phyloP scores from a whole-genome alignment of 2,329 filamentous ascomycete species.

The Tolypocladium sp. region DNA sequence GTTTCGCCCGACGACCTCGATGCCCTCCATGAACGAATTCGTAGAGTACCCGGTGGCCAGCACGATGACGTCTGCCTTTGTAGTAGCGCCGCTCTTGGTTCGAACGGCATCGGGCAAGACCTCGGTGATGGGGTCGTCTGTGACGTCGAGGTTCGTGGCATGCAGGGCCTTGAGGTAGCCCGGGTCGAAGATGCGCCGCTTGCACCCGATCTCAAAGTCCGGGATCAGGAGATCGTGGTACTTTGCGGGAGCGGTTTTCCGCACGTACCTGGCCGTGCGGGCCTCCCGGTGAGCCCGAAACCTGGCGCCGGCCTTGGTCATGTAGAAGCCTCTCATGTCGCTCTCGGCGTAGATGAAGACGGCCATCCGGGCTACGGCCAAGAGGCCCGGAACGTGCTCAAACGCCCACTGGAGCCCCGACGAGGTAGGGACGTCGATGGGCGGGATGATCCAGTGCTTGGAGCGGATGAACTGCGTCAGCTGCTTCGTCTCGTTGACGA shows the following conservation, averaged over 20 bases:
- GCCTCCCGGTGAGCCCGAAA: slow-evolving; percentile 27
- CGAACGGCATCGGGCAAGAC: slow-evolving; percentile 32
- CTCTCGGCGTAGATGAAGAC: slow-evolving; percentile 29
- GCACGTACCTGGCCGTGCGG: slow-evolving; percentile 29
- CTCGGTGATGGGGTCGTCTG: slow-evolving; percentile 36
- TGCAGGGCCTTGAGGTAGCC: slow-evolving; percentile 45
- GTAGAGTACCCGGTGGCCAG: slow-evolving; percentile 54
- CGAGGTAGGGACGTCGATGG: slow-evolving; percentile 14
- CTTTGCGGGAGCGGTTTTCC: slow-evolving; percentile 40
- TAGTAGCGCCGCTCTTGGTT: slow-evolving; percentile 26
- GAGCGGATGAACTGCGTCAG: slow-evolving; percentile 32
- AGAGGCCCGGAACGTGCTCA: slow-evolving; percentile 35
- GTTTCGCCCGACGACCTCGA: slow-evolving; percentile 41
- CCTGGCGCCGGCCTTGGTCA: slow-evolving; percentile 23
- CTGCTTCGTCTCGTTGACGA: slow-evolving; percentile 22
- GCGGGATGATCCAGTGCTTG: slow-evolving; percentile 32
- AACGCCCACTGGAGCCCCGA: slow-evolving; percentile 22
- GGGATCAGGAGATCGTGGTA: slow-evolving; percentile 55
- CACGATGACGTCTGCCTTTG: slow-evolving; percentile 50
- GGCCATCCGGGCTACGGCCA: slow-evolving; percentile 28
- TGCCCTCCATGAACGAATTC: slow-evolving; percentile 41
- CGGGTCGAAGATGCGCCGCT: slow-evolving; percentile 51
- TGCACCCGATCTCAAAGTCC: slow-evolving; percentile 54
- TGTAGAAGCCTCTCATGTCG: slow-evolving; percentile 25
- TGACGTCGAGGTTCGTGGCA: slow-evolving; percentile 34